Evolutionary conservation across 495 filamentous ascomycete genomes (phyloP).

Genomic region (Neurospora terricola): DNA sequence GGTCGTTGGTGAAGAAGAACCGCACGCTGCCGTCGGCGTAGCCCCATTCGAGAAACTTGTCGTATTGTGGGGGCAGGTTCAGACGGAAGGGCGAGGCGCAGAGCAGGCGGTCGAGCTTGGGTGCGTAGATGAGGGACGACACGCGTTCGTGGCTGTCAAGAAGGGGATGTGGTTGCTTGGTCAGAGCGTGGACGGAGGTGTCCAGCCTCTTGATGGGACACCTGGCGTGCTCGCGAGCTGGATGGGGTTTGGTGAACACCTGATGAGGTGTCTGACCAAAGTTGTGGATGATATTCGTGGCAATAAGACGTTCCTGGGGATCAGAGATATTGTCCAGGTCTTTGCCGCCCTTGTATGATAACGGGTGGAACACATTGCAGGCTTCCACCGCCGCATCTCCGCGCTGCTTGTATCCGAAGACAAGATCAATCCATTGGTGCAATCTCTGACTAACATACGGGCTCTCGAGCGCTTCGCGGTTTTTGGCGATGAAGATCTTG

Average conservation of each 20-base stretch:
- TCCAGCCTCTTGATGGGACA: constrained; percentile 60
- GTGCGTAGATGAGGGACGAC: constrained; percentile 63
- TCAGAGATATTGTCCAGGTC: constrained; percentile 89
- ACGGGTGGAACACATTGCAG: constrained; percentile 89
- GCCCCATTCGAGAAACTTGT: constrained; percentile 93
- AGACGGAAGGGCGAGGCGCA: constrained; percentile 74
- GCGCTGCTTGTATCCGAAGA: constrained; percentile 92
- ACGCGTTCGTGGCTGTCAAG: constrained; percentile 76
- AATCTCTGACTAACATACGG: constrained; percentile 84
- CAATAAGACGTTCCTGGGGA: constrained; percentile 69
- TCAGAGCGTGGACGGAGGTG: constrained; percentile 64
- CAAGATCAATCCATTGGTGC: constrained; percentile 91
- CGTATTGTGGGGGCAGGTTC: constrained; percentile 77
- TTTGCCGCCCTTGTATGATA: constrained; percentile 88
- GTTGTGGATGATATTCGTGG: constrained; percentile 94
- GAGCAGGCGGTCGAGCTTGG: constrained; percentile 72
- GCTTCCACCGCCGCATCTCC: constrained; percentile 88
- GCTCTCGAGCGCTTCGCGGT: constrained; percentile 88
- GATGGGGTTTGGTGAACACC: constrained; percentile 75
- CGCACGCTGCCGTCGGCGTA: constrained; percentile 87
- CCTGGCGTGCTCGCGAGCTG: constrained; percentile 56
- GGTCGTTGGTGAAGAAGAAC: constrained; percentile 65
- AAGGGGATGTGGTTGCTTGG: constrained; percentile 70
- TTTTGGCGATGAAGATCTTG: constrained; percentile 88
- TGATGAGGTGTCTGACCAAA: constrained; percentile 97